phyloP scores from a whole-genome alignment of 2,329 filamentous ascomycete genomes.

The Torrubiella hemipterigena region DNA sequence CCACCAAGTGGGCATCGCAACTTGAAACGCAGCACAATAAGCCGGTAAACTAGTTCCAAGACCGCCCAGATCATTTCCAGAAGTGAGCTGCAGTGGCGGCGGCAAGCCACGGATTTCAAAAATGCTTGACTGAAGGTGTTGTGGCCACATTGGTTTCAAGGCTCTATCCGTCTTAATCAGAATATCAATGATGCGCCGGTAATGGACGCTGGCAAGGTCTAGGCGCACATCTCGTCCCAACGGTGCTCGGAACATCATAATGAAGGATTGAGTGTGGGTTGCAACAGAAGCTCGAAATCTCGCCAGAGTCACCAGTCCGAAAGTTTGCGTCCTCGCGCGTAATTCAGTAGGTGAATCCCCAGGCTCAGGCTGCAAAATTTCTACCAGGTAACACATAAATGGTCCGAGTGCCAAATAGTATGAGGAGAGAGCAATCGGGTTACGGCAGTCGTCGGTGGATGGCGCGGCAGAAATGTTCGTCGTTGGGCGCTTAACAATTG shows the following conservation, averaged over 20 bases:
- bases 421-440: slow-evolving; percentile 34
- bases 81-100: slow-evolving; percentile 39
- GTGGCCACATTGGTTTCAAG: slow-evolving; percentile 46
- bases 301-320: slow-evolving; percentile 40
- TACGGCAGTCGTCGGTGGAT: slow-evolving; percentile 30
- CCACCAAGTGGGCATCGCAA: slow-evolving; percentile 38
- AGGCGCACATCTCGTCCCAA: slow-evolving; percentile 30
- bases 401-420: slow-evolving; percentile 43
- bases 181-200: slow-evolving; percentile 40
- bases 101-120: slow-evolving; percentile 41
- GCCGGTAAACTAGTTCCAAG: slow-evolving; percentile 42
- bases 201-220: slow-evolving; percentile 41
- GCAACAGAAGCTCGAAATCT: slow-evolving; percentile 37
- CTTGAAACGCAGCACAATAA: slow-evolving; percentile 40
- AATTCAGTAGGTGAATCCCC: slow-evolving; percentile 30
- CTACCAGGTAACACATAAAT: slow-evolving; percentile 38
- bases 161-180: slow-evolving; percentile 42
- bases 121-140: slow-evolving; percentile 38
- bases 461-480: slow-evolving; percentile 26
- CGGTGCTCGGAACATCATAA: slow-evolving; percentile 37
- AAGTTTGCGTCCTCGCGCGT: slow-evolving; percentile 35
- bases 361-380: slow-evolving; percentile 33
- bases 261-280: slow-evolving; percentile 42
- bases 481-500: slow-evolving; percentile 35
- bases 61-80: slow-evolving; percentile 42